Conservation (phyloP, 2,329 filamentous ascomycete genomes). For the Alternaria incomplexa region DNA sequence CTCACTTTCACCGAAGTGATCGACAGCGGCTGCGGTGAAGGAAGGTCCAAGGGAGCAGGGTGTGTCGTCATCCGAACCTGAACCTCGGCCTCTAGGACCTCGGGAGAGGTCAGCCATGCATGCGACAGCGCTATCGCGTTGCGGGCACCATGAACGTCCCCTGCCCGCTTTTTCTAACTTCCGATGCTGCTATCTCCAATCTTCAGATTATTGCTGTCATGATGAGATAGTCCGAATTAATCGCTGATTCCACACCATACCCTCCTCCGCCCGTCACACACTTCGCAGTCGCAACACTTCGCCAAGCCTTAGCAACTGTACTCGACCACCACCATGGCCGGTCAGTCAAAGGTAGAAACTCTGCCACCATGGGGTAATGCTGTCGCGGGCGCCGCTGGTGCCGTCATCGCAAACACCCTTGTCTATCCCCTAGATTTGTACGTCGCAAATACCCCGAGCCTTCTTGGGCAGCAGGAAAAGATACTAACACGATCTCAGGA, state of each 20-base stretch:
- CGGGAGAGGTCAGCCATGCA: slow-evolving; percentile 42
- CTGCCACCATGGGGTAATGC: slow-evolving; percentile 94
- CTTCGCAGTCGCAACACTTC: slow-evolving; percentile 14
- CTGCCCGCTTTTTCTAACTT: slow-evolving; percentile 20
- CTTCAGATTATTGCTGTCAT: slow-evolving; percentile 2
- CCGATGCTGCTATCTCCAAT: slow-evolving; percentile 11
- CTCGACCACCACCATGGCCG: slow-evolving; percentile 52
- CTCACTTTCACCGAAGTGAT: not conserved
- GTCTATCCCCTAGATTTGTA: slow-evolving; percentile 98
- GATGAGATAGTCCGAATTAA: slow-evolving; percentile 31
- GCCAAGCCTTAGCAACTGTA: not conserved
- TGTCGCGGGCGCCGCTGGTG: slow-evolving; percentile 88
- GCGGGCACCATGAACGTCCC: slow-evolving; percentile 25
- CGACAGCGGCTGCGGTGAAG: not conserved
- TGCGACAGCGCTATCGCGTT: slow-evolving; percentile 31
- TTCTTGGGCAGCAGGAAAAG: not conserved
- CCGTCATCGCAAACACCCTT: slow-evolving; percentile 90
- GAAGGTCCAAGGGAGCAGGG: not conserved
- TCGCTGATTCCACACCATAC: slow-evolving; percentile 13
- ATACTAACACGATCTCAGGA: slow-evolving; percentile 59
- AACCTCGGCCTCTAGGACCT: slow-evolving; percentile 45
- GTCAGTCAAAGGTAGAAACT: slow-evolving; percentile 67
- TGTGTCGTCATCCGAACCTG: slow-evolving; percentile 20
- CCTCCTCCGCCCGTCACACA: slow-evolving; percentile 25
- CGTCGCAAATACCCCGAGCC: slow-evolving; percentile 42